Base-by-base conservation (phyloP, 345 rosid species). In the Brassica juncea region DNA sequence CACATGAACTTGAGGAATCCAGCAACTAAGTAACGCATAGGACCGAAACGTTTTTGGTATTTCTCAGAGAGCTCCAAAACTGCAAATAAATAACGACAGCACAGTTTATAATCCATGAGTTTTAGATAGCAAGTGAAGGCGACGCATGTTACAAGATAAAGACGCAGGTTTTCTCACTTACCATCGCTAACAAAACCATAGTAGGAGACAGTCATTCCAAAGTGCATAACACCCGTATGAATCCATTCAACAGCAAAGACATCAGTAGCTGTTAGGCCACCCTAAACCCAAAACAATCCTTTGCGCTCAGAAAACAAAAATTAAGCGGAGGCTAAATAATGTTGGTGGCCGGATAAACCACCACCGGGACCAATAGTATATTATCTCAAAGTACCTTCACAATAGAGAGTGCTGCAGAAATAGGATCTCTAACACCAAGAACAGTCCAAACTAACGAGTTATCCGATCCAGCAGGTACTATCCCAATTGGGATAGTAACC, bases 401-500 rank as follows among this genome's bases (percentile, higher is more conserved):
- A 47, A 95, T 95, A 72, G 99, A 82, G 63, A 93, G 78, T 15
- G 99, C 94, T 77, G 99, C 98, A 78, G 98, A 91, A 77, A 91
- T 83, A 62, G 99, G 98, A 87, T 95, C 99, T 83, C 97, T 86
- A 68, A 93, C 96, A 75, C 99, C 98, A 77, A 95, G 87, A 74
- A 95, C 99, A 78, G 97, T 95, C 99, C 97, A 95, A 84, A 91
- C 94, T 44, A 95, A 87, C 37, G 99, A 95, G 89, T 95, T 95
- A 82, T 95, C 98, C 27, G 99, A 95, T 60, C 99, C 99, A 74
- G 98, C 99, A 59, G 99, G 99, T 81, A 93, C 92, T 71, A 95
- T 93, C 76, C 99, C 99, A 86, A 95, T 87, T n/a, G 98, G 99
- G 81, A 95, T 91, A 64, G 98, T 89, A 81, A 95, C 91, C 73